Percentiles rank a stretch among this genome's conserved stretches.
Conservation (phyloP, 331 rosid genomes). For the Dryas integrifolia region DNA sequence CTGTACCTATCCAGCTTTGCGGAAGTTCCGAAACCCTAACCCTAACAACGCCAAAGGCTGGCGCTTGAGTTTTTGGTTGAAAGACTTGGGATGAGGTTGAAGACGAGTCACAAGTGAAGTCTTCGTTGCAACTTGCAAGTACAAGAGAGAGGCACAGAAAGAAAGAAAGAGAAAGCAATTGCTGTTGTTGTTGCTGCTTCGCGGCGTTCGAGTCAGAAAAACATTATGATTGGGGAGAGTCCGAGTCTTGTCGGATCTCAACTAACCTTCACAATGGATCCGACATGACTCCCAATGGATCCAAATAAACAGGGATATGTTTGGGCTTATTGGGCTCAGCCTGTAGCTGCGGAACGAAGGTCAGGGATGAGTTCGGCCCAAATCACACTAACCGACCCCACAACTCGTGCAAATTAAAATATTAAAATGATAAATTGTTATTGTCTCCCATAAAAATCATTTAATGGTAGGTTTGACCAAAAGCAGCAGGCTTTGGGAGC, state of each 20-base stretch:
- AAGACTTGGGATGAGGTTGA: background rate
- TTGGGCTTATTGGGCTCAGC: background rate
- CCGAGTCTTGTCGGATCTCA: background rate
- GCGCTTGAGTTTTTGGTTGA: background rate
- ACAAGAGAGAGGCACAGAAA: background rate
- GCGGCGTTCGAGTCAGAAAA: background rate
- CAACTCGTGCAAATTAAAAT: too few species aligned
- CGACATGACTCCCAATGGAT: background rate
- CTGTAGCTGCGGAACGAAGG: too few species aligned
- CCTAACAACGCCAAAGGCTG: background rate
- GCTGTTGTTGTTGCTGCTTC: background rate
- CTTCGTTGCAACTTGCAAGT: background rate
- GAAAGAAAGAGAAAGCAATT: background rate
- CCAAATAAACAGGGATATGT: background rate
- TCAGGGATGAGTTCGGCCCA: too few species aligned
- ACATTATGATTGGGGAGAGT: background rate
- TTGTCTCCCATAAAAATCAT: too few species aligned
- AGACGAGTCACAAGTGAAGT: background rate
- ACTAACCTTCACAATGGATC: background rate
- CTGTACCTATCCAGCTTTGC: slow-evolving; percentile 92
- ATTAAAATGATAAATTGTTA: too few species aligned
- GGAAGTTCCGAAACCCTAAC: slow-evolving; percentile 35
- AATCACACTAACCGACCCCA: too few species aligned
- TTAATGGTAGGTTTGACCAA: too few species aligned
- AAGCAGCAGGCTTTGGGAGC: too few species aligned